Evolutionary conservation across 2,329 filamentous ascomycete genomes (phyloP), one percentile per base, ranked within the genome.

Genomic region (Bipolaris victoriae): DNA sequence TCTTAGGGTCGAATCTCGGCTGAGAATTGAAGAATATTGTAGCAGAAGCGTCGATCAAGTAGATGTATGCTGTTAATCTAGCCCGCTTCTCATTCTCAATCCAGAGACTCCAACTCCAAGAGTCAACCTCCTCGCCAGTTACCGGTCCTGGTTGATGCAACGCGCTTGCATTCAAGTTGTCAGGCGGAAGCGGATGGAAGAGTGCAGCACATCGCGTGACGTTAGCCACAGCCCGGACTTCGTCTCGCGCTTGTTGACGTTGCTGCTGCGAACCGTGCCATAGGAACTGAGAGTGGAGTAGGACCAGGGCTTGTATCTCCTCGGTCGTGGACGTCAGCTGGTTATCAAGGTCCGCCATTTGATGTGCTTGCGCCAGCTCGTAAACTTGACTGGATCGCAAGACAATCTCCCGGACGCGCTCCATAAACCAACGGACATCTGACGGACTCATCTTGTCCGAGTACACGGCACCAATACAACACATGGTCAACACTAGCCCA

Each of bases 381-480:
- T 80, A 85, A 72, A 85, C 71, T 40, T 74, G 77, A 24, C 81
- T 83, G 48, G 86, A 85, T 46, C 82, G 81, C 65, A 87, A 80
- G 40, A 90, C 80, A 9, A 84, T 84, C 20, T 80, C 71, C 62
- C 85, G 85, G 18, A 88, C 80, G 49, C 85, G 81, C 57, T 89
- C 84, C 82, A 89, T 90, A 75, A 91, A 81, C 70, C 86, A 84
- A 60, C 89, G 86, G 62, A 89, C 86, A 63, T 89, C 82, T 58
- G 81, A 78, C 43, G 86, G 76, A 26, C 81, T 78, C 60, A 90
- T 78, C 59, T 82, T 82, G 52, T 89, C 83, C 49, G 89, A 90
- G 75, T 92, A 92, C 55, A 90, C 89, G 39, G 89, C 89, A 36
- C 90, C 90, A 66, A 90, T 82, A 71, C 87, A 90, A 68, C 89